Conservation (phyloP, 2,329 filamentous ascomycete genomes). For the Fusarium luffae region DNA sequence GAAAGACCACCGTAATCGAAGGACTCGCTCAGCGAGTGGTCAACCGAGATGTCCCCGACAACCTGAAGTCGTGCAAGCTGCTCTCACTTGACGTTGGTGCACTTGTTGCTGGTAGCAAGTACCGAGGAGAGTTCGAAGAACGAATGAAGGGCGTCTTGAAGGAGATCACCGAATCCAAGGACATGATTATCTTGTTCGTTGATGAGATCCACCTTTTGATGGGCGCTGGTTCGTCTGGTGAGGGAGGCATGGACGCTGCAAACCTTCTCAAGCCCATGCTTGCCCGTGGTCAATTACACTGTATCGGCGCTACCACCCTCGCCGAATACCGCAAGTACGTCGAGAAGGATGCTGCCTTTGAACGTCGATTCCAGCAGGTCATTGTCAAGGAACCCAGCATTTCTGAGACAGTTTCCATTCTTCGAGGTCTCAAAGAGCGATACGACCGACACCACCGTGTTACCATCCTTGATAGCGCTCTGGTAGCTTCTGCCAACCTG, state of each 20-base stretch:
- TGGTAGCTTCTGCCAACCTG: constrained; percentile 90
- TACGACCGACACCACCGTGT: constrained; percentile 99
- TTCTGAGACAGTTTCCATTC: constrained; percentile 91
- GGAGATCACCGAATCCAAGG: constrained; percentile 93
- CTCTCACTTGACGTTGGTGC: constrained; percentile 96
- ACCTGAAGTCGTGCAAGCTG: constrained; percentile 91
- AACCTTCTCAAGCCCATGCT: constrained; percentile 99
- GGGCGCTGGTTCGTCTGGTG: constrained; percentile 93
- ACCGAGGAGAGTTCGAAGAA: constrained; percentile 98
- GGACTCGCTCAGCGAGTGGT: constrained; percentile 95
- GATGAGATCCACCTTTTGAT: constrained; percentile 99
- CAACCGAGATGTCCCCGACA: constrained; percentile 95
- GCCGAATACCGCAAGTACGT: constrained; percentile 98
- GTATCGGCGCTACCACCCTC: constrained; percentile 95
- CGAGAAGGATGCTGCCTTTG: constrained; percentile 97
- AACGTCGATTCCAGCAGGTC: constrained; percentile 98
- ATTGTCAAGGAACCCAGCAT: constrained; percentile 94
- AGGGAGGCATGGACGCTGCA: constrained; percentile 98
- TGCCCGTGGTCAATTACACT: constrained; percentile 94
- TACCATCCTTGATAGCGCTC: constrained; percentile 92
- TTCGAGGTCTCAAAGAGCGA: constrained; percentile 97
- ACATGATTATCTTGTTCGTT: constrained; percentile 97
- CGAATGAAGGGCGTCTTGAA: constrained; percentile 99
- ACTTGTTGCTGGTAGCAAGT: constrained; percentile 96
- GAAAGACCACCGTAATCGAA: constrained; percentile 98